Base-by-base conservation (phyloP, 225 moss, liverwort and hornwort genomes). In the Polytrichum commune region DNA sequence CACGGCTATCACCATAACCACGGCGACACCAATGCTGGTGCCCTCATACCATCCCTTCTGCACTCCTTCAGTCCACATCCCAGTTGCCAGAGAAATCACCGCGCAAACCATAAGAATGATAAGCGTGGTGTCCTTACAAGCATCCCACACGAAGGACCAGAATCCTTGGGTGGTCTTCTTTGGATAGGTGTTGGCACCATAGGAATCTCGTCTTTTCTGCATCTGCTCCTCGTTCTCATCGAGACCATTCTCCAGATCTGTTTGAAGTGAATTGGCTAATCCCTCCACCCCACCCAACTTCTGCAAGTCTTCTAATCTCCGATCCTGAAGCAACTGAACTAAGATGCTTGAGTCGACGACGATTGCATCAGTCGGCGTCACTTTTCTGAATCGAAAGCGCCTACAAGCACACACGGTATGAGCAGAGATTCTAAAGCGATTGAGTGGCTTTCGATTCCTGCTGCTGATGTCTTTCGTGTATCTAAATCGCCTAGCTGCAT, bases 41-140 rank as follows among this genome's bases (percentile, higher is more conserved):
- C 85, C 85, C 18, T 85, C 85, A 32, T 85, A 85, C 85, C 89
- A 85, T 63, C 89, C 85, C 79, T 83, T 29, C 46, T 66, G 61
- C 1, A 87, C 81, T 1, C 95, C 95, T 78, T 95, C 87, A 0
- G 89, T 87, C 92, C 89, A 91, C 68, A 95, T 95, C 22, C 93
- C 93, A 20, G 86, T 84, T 5, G 55, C 92, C 10, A 95, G 73
- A 0, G 95, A 92, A 1, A 93, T 86, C 4, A 85, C 75, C 5
- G 93, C 93, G 68, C 84, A 84, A 0, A 54, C 81, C 84, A 84
- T 82, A 25, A 90, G 67, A 7, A 90, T 84, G 54, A 78, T 86
- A 22, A 90, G 72, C 1, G 86, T 90, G 7, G 84, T 86, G 71
- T 90, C 86, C 53, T 82, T 84, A 71, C 78, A 81, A 18, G 90